Base-by-base conservation (phyloP, 306 rosid genomes). In the Acacia melanoxylon region DNA sequence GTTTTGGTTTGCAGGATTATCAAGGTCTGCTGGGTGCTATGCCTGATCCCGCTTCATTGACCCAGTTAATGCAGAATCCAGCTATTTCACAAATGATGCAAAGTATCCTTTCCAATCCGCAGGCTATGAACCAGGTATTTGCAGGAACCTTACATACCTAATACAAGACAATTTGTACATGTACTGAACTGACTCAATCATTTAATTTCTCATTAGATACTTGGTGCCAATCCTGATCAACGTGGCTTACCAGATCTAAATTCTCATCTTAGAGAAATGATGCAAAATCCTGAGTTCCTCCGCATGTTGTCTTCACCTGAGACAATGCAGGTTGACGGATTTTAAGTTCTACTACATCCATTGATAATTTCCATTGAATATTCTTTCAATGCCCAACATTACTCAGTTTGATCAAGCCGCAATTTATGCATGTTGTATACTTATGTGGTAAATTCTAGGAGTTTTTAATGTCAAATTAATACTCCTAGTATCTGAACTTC, bases 1-100 rank as follows among this genome's bases (percentile, higher is more conserved):
- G 97, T 66, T 74, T 85, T 81, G 89, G 90, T 83, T 75, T 91
- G 75, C 94, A 91, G 35, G 91, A 91, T 83, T 83, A 88, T 41
- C 94, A 91, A 78, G 91, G 89, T 72, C 78, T 87, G 90, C 2
- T 90, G 70, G 90, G 90, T 80, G 86, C 87, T n/a, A 81, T 86
- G 89, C 93, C 89, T 27, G 98, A 91, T 86, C 44, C 92, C 65
- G 74, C 85, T 82, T 72, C 72, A 68, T 40, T 94, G 87, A 86
- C 87, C 85, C 97, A 93, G 83, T 74, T 91, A 79, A 81, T 92
- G 92, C 97, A 93, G 83, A 93, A 93, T 76, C 98, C 98, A 79
- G 94, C 94, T 75, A 79, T 93, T 84, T 93, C 94, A 62, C 97
- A 88, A 77, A 89, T 93, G 91, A 89, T 90, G 98, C 98, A 94